phyloP scores from a whole-genome alignment of 164 flowering plant genomes.

The Paratinospora sagittata region DNA sequence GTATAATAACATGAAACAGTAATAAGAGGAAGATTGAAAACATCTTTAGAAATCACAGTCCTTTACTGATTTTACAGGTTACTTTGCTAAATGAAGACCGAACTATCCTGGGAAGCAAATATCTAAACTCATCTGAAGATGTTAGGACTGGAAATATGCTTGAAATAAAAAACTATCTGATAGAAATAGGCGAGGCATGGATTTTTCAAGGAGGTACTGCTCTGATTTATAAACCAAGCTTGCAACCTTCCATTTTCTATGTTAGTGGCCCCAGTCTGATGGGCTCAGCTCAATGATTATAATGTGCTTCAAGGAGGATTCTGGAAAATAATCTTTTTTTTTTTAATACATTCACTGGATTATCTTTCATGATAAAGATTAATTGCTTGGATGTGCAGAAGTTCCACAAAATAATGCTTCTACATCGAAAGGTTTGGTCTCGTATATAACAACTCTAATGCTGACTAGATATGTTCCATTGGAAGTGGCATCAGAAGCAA shows the following conservation, averaged over 20 bases:
- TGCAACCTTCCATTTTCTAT: neutral
- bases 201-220: conserved; percentile 14
- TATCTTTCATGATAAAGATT: neutral
- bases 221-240: neutral
- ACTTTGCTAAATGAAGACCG: conserved; percentile 35
- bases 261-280: neutral
- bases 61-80: conserved; percentile 18
- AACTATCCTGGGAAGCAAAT: conserved; percentile 23
- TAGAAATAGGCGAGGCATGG: conserved; percentile 31
- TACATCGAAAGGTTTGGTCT: neutral
- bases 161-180: conserved; percentile 27
- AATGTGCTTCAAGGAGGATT: neutral
- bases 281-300: neutral
- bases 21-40: neutral
- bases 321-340: neutral
- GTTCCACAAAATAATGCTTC: neutral
- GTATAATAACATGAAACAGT: no score
- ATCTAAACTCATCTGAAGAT: conserved; percentile 25
- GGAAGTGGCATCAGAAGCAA: neutral
- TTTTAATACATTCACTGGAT: neutral
- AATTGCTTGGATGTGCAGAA: conserved; percentile 1
- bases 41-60: neutral
- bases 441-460: neutral
- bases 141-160: conserved; percentile 26
- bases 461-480: neutral